A percentile compares a stretch with the other conserved stretches of the same genome.
Conservation (phyloP, 176 grass and related monocot species). For the Rhynchospora pubera region DNA sequence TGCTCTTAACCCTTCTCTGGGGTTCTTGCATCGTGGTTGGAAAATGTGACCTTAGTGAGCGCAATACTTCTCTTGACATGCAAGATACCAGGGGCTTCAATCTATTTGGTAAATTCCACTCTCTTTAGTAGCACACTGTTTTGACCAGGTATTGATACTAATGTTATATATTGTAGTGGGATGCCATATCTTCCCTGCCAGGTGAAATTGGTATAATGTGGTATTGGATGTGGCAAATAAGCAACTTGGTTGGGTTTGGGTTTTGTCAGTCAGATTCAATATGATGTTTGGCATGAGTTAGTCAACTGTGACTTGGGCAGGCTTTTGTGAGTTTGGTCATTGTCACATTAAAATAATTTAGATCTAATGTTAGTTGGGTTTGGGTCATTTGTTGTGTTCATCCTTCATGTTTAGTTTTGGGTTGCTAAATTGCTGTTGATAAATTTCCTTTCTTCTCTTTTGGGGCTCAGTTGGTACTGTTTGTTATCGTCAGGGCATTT, state of each 20-base stretch:
- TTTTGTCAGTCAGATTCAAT: neutral
- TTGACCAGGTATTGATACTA: neutral
- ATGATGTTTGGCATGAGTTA: too few relatives aligned
- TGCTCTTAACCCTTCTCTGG: slow-evolving; percentile 92
- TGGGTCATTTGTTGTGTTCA: neutral
- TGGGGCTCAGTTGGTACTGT: neutral
- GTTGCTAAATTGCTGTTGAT: neutral
- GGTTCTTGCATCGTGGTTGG: slow-evolving; percentile 94
- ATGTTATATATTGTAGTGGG: neutral
- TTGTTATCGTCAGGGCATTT: neutral
- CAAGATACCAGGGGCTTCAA: slow-evolving; percentile 50
- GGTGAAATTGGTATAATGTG: neutral
- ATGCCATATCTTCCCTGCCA: neutral
- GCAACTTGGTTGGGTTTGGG: neutral
- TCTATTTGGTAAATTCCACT: slow-evolving; percentile 48
- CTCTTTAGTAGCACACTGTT: neutral
- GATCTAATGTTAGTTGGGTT: neutral
- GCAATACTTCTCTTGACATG: slow-evolving; percentile 35
- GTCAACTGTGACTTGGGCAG: too few relatives aligned
- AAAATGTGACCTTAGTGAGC: slow-evolving; percentile 68
- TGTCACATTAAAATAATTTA: neutral
- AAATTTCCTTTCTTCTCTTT: neutral
- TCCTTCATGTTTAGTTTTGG: neutral
- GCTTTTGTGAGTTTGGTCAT: neutral
- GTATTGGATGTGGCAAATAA: neutral